Evolutionary conservation across 306 rosid genomes (phyloP), one percentile per base, ranked within the genome.

Genomic region (Medicago lupulina): DNA sequence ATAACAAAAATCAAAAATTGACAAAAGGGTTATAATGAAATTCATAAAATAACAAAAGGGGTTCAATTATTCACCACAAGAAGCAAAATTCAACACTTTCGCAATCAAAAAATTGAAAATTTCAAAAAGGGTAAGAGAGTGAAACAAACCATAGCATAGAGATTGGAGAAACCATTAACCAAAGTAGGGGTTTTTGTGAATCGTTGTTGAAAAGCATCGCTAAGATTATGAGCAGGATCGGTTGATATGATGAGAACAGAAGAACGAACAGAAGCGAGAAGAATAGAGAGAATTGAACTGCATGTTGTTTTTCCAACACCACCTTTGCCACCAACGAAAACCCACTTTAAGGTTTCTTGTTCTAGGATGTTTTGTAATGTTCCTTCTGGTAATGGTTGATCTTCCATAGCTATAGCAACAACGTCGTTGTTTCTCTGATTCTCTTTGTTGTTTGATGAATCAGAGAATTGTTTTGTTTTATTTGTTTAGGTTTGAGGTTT

Each of bases 211-310:
- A 95, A 95, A 31, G 98, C 98, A 68, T 95, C 98, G 88, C 98
- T 95, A 64, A 95, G 98, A 73, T 95, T 95, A 83, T 95, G 98
- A 73, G 98, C 98, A 10, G 98, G 98, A 83, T 95, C 98, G 76
- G 98, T 95, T 78, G 98, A 95, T 78, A 95, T 95, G 46, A 95
- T 92, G 79, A 95, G 87, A 40, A 95, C 98, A 44, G 98, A 95
- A 80, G 85, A 74, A 71, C 98, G 88, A 59, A 95, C 97, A 47
- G 80, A 47, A 40, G 98, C 75, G 62, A 95, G 91, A 75, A 92
- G 97, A 66, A 90, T 90, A 31, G 99, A 90, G 53, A 95, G 79
- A 71, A 95, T 95, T 28, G 99, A 95, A 74, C 99, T 92, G 68
- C 97, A 90, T 2, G 99, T 95, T 36, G 99, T 95, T 77, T 95